Base-by-base conservation (phyloP, 768 basidiomycete species). In the Leccinum arenicola region DNA sequence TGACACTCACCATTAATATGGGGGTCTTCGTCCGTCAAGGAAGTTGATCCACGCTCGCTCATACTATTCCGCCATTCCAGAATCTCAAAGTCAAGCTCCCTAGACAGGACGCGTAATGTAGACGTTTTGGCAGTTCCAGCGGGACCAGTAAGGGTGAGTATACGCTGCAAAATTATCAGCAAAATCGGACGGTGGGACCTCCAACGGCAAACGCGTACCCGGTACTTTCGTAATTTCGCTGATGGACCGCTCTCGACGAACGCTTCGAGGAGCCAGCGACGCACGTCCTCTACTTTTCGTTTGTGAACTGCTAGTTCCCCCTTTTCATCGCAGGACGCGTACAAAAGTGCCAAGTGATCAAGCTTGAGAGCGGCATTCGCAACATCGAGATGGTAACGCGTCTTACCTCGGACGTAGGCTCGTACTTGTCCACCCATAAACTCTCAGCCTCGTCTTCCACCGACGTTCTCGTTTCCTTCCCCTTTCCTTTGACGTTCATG, bases 61-160 rank as follows among this genome's bases (percentile, higher is more conserved):
- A 82, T 77, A 0, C 83, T 75, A 68, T 89, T 92, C 49, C 82
- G 77, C 93, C 95, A 98, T 69, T 99, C 97, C 23, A 93, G 68
- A 36, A 97, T 80, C 52, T 95, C 89, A 55, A 91, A 84, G 2
- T 79, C 84, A 64, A 95, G 74, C 66, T 95, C 92, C 15, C 75
- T 75, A 0, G 91, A 80, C 21, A 99, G 75, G 2, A 94, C 82
- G 27, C 84, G 83, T 3, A 98, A 64, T 0, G 93, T 93, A 0
- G 94, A 82, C 0, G 96, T 97, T 77, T 99, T 99, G 0, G 85
- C 96, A 0, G 86, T 84, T 1, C 96, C 96, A 8, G 96, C 87
- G 0, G 93, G 92, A 1, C 96, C 96, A 3, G 91, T 90, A 11
- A 99, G 74, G 0, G 84, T 84, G 7, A 98, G 81, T 29, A 99